These are phyloP conservation scores for Westerdykella sp. DNA, from an alignment of 2,329 filamentous ascomycete genomes.

Conservation along the genomic window DNA sequence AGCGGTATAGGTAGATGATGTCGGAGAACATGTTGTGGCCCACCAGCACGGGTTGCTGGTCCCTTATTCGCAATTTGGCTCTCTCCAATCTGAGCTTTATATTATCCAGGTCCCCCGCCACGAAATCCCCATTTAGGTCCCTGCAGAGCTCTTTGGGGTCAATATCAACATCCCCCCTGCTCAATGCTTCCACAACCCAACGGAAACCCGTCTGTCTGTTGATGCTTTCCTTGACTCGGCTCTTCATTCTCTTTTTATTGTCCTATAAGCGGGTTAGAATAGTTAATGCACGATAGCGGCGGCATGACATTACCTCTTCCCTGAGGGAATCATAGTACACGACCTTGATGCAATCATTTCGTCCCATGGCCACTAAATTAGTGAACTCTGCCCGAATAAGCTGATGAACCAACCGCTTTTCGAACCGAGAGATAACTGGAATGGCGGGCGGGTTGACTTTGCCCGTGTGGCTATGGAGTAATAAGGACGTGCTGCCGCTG, in stretches of 20 bases:
- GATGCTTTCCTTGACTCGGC: slow-evolving; percentile 38
- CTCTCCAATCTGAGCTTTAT: slow-evolving; percentile 36
- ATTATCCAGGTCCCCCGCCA: slow-evolving; percentile 32
- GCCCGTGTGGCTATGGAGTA: slow-evolving; percentile 29
- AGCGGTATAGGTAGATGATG: slow-evolving; percentile 57
- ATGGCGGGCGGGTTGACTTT: slow-evolving; percentile 10
- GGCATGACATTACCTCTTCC: slow-evolving; percentile 25
- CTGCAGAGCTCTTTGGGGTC: slow-evolving; percentile 34
- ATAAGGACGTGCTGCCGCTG: slow-evolving; percentile 9
- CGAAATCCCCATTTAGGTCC: slow-evolving; percentile 29
- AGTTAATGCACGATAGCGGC: too few species aligned
- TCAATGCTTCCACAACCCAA: slow-evolving; percentile 46
- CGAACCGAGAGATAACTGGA: slow-evolving; percentile 42
- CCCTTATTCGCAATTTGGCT: slow-evolving; percentile 39
- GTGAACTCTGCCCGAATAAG: slow-evolving; percentile 58
- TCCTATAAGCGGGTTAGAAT: slow-evolving; percentile 6
- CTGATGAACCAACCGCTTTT: slow-evolving; percentile 61
- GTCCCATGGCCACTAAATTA: slow-evolving; percentile 39
- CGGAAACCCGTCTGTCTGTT: slow-evolving; percentile 44
- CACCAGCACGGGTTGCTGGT: slow-evolving; percentile 48
- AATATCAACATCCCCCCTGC: slow-evolving; percentile 34
- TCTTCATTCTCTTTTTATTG: slow-evolving; percentile 33
- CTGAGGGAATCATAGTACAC: slow-evolving; percentile 38
- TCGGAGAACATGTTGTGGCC: slow-evolving; percentile 63
- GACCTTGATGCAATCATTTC: slow-evolving; percentile 41